phyloP scores from a whole-genome alignment of 1,284 basidiomycete genomes.

The Sutorius eximius region DNA sequence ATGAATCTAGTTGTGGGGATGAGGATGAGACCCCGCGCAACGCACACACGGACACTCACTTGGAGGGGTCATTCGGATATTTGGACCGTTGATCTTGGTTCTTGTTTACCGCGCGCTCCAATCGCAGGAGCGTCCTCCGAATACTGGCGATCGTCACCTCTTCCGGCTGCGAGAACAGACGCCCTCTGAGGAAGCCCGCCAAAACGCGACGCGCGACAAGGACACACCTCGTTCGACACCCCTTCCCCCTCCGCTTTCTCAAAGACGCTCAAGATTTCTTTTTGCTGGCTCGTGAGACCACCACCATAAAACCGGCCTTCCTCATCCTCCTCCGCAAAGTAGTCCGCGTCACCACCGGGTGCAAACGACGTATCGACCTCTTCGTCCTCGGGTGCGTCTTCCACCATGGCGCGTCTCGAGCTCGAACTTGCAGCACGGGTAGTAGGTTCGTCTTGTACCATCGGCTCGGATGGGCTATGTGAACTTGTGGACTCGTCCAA shows the following conservation, averaged over 20 bases:
- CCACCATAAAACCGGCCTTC: constrained; percentile 94
- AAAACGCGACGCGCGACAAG: not conserved
- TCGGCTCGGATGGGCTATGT: constrained; percentile 13
- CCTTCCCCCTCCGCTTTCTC: constrained; percentile 68
- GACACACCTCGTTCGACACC: constrained; percentile 66
- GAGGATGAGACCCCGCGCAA: constrained; percentile 3
- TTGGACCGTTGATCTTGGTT: constrained; percentile 95
- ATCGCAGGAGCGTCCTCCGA: constrained; percentile 73
- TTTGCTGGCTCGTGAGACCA: constrained; percentile 86
- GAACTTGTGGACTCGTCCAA: constrained; percentile 42
- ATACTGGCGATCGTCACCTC: constrained; percentile 70
- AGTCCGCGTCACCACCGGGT: constrained; percentile 83
- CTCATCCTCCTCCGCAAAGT: constrained; percentile 87
- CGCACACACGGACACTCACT: constrained; percentile 45
- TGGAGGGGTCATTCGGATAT: constrained; percentile 86
- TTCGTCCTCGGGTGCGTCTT: constrained; percentile 56
- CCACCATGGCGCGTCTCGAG: constrained; percentile 52
- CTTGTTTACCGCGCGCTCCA: constrained; percentile 88
- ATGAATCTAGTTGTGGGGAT: constrained; percentile 74
- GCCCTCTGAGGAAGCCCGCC: constrained; percentile 30
- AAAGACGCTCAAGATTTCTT: constrained; percentile 88
- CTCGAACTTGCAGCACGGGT: constrained; percentile 18
- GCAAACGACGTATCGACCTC: constrained; percentile 58
- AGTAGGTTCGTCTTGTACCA: constrained; percentile 20
- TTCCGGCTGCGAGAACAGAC: constrained; percentile 48